Percentiles rank a stretch among this genome's conserved stretches.
Conservation (phyloP, 768 basidiomycete genomes). For the Rossbeevera mucosa region DNA sequence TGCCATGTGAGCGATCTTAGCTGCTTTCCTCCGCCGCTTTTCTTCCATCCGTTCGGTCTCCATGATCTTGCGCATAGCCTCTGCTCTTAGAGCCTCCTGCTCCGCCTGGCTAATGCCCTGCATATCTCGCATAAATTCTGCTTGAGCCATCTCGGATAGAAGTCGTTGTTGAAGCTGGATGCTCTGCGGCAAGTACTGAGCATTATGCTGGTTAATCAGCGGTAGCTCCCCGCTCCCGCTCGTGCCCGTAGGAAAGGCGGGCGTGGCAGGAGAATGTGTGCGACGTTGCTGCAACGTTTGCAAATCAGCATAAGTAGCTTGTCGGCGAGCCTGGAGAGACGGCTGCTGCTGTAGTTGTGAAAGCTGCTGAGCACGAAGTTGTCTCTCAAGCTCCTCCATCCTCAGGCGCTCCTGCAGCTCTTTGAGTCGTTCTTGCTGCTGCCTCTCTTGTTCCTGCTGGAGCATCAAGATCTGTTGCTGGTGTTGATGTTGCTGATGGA, state of each 20-base stretch:
- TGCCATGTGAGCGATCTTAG: conserved; percentile 89
- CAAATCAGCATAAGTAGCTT: conserved; percentile 45
- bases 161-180: conserved; percentile 72
- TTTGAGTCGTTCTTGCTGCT: conserved; percentile 50
- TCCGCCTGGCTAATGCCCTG: conserved; percentile 56
- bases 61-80: conserved; percentile 86
- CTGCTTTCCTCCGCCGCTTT: conserved; percentile 72
- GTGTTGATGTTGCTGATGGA: conserved; percentile 71
- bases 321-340: conserved; percentile 35
- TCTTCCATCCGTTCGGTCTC: conserved; percentile 88
- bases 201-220: conserved; percentile 46
- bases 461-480: conserved; percentile 64
- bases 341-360: conserved; percentile 43
- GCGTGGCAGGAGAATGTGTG: conserved; percentile 43
- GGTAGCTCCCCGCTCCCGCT: conserved; percentile 29
- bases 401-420: conserved; percentile 63
- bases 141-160: conserved; percentile 71
- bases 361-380: conserved; percentile 51
- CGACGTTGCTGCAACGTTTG: conserved; percentile 48
- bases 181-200: conserved; percentile 55
- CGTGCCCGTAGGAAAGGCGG: conserved; percentile 29
- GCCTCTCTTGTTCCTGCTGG: conserved; percentile 64
- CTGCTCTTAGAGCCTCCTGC: conserved; percentile 66
- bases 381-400: conserved; percentile 63
- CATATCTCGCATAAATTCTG: conserved; percentile 61